Base-by-base conservation (phyloP, 139 green algal genomes). In the Eudorina sp. region DNA sequence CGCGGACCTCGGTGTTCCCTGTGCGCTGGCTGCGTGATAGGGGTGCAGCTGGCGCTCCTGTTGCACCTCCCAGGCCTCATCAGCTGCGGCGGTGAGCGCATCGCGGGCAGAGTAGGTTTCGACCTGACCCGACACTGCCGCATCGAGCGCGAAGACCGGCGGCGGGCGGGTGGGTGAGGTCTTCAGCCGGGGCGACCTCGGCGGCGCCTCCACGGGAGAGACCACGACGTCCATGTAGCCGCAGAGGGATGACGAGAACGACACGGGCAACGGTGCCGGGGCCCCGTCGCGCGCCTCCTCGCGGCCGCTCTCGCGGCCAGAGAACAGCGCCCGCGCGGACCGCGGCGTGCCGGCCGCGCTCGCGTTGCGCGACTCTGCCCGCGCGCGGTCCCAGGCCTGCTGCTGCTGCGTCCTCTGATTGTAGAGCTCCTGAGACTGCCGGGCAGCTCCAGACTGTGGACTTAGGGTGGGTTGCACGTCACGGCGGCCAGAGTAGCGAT, bases 261-360 rank as follows among this genome's bases (percentile, higher is more conserved):
- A 45, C 38, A 25, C 48, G 6, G 40, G 55, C 77, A 53, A 55
- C 40, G 36, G 78, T 55, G 25, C 3, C 14, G 27, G n/a, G 53
- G 51, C 48, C n/a, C n/a, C n/a, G n/a, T n/a, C n/a, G n/a, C n/a
- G n/a, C n/a, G n/a, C n/a, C n/a, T n/a, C n/a, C n/a, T n/a, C n/a
- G n/a, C n/a, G n/a, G n/a, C n/a, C n/a, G n/a, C n/a, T n/a, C n/a
- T n/a, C n/a, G 41, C 27, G 25, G 43, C 29, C n/a, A 34, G n/a
- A 21, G 31, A 86, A 86, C 27, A 86, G 80, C 27, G 60, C n/a
- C 9, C 80, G 60, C 8, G 80, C 80, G 29, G 80, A 86, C 41
- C 80, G 80, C n/a, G 80, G 80, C 21, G 80, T 86, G 60, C n/a
- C 80, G 31, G 80, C 80, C 21, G 80, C 60, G 41, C 51, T 58